Conservation (phyloP, 2,329 filamentous ascomycete species). For the Madurella mycetomatis region DNA sequence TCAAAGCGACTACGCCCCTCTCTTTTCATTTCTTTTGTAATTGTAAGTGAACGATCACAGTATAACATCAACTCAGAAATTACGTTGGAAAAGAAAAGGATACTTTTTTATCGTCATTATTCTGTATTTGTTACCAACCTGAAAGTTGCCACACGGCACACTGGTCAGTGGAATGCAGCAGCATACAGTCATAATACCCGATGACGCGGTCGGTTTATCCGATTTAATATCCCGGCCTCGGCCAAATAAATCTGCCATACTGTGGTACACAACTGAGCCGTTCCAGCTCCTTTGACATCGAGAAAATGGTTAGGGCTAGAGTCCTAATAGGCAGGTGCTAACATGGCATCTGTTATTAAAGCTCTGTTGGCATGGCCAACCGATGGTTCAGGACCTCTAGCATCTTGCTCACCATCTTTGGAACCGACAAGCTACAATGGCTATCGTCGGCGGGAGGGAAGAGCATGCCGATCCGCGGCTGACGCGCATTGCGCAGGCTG, state of each 20-base stretch:
- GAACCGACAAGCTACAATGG: slow-evolving; percentile 11
- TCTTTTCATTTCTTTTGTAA: too few species aligned
- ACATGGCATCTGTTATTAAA: background rate
- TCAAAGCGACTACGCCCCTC: too few species aligned
- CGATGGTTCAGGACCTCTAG: background rate
- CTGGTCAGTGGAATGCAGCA: background rate
- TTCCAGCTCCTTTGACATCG: background rate
- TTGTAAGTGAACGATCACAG: too few species aligned
- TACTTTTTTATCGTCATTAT: too few species aligned
- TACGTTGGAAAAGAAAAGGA: too few species aligned
- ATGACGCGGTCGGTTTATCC: too few species aligned
- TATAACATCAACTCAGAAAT: too few species aligned
- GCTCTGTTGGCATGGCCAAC: background rate
- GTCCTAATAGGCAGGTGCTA: background rate
- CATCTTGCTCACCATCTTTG: background rate
- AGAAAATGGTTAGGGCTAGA: background rate
- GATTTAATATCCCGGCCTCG: too few species aligned
- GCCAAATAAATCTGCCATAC: too few species aligned
- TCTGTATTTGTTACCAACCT: too few species aligned
- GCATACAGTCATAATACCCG: too few species aligned
- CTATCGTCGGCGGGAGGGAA: slow-evolving; percentile 34
- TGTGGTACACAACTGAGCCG: background rate
- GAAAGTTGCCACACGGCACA: too few species aligned
- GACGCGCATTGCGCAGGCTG: slow-evolving; percentile 33
- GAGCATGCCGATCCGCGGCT: slow-evolving; percentile 34